A percentile compares a stretch with the other conserved stretches of the same genome.
These are phyloP conservation scores for Meira nashicola DNA, from an alignment of 1,284 basidiomycete genomes.

Conservation along the genomic window DNA sequence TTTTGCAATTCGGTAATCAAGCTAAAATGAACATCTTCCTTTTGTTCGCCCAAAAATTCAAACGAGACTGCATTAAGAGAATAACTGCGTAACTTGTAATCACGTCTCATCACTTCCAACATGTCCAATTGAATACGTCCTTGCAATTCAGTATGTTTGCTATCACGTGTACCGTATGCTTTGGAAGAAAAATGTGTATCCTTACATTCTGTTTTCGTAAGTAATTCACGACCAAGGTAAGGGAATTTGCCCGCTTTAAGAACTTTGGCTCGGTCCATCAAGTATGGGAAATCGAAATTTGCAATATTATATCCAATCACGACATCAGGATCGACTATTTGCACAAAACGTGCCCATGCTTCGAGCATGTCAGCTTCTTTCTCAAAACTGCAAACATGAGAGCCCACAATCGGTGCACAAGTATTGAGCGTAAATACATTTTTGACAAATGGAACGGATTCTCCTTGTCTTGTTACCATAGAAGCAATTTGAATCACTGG, in stretches of 20 bases:
- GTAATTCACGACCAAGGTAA: constrained; percentile 47
- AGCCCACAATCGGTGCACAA: constrained; percentile 50
- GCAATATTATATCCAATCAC: constrained; percentile 53
- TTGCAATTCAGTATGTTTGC: constrained; percentile 50
- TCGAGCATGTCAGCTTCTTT: constrained; percentile 47
- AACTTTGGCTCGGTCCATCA: constrained; percentile 50
- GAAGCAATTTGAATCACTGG: constrained; percentile 53
- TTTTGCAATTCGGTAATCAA: constrained; percentile 53
- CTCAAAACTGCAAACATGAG: constrained; percentile 48
- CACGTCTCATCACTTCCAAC: constrained; percentile 53
- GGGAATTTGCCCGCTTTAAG: constrained; percentile 47
- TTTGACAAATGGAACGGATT: constrained; percentile 47
- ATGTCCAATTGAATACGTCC: constrained; percentile 52
- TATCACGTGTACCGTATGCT: constrained; percentile 52
- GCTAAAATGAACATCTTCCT: constrained; percentile 52
- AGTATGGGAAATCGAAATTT: constrained; percentile 53
- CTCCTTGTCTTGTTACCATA: constrained; percentile 53
- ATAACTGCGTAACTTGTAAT: constrained; percentile 52
- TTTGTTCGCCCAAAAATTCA: constrained; percentile 52
- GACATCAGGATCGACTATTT: constrained; percentile 49
- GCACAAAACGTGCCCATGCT: constrained; percentile 48
- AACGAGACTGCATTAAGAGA: constrained; percentile 52
- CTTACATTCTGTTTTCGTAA: constrained; percentile 47
- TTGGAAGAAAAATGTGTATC: constrained; percentile 53
- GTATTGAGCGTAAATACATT: constrained; percentile 52